Base-by-base conservation (phyloP, 441 rosid genomes). In the Gossypium trilobum region DNA sequence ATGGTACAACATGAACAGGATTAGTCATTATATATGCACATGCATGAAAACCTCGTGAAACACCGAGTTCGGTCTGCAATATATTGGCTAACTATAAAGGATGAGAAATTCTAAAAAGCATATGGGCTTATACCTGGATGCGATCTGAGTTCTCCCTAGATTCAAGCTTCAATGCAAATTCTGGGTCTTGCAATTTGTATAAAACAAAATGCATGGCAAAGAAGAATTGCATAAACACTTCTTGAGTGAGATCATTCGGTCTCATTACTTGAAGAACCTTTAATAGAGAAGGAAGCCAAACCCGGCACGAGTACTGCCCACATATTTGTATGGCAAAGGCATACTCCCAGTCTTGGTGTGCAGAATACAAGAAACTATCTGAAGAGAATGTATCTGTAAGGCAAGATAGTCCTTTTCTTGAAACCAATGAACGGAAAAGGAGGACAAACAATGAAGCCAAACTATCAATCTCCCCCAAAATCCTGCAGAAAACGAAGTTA, bases 201-300 rank as follows among this genome's bases (percentile, higher is more conserved):
- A 74, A 83, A 78, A 83, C 77, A 56, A 96, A 87, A 76, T 87
- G 87, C 81, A 88, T 73, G 50, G 83, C 89, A 62, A 88, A 75
- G 58, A 87, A 86, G 82, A 86, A 78, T 78, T 86, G 86, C 36
- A 83, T 23, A 73, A 77, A 72, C 51, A 77, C 68, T 56, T 85
- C 86, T 79, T 74, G 81, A 59, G 80, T 71, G 56, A 79, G 75
- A 78, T 77, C 71, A 67, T 75, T 83, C 66, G 67, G 63, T 74
- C 79, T 82, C 68, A 87, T 81, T 68, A 72, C 79, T 81, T 77
- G 83, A 75, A 95, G 88, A 79, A 89, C 76, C 70, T 50, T 77
- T 78, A 87, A 89, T 59, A 90, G 78, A 65, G 98, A 89, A 14
- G 95, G 90, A 80, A 95, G 97, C 99, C 99, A 93, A 79, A 85